phyloP scores from a whole-genome alignment of 2,329 filamentous ascomycete species.

The Fusarium mexicanum region DNA sequence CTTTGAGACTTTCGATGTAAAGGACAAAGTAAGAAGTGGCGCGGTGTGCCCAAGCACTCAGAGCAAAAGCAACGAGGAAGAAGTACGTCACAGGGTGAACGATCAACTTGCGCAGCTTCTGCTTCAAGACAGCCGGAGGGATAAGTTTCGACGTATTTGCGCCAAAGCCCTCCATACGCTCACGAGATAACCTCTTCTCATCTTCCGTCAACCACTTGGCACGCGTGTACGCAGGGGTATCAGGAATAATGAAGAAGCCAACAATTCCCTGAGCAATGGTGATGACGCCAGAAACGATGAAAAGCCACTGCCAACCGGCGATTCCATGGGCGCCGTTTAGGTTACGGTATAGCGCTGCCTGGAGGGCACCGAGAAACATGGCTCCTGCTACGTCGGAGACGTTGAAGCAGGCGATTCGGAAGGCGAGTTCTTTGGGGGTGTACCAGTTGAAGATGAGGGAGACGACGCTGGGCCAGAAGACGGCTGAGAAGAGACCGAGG shows the following conservation, averaged over 20 bases:
- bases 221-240: slow-evolving; percentile 45
- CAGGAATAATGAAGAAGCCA: slow-evolving; percentile 52
- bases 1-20: slow-evolving; percentile 43
- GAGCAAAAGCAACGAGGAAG: slow-evolving; percentile 44
- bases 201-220: slow-evolving; percentile 44
- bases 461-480: slow-evolving; percentile 51
- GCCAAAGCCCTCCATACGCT: slow-evolving; percentile 44
- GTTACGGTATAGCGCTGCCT: slow-evolving; percentile 53
- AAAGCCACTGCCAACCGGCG: slow-evolving; percentile 58
- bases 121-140: slow-evolving; percentile 33
- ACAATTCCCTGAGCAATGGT: slow-evolving; percentile 54
- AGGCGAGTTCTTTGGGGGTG: slow-evolving; percentile 52
- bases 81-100: slow-evolving; percentile 47
- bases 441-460: slow-evolving; percentile 57
- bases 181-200: slow-evolving; percentile 41
- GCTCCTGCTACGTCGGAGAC: slow-evolving; percentile 55
- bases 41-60: slow-evolving; percentile 45
- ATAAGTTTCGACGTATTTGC: slow-evolving; percentile 45
- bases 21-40: slow-evolving; percentile 50
- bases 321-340: slow-evolving; percentile 54
- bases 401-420: slow-evolving; percentile 56
- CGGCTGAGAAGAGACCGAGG: slow-evolving; percentile 52
- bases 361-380: slow-evolving; percentile 57
- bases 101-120: slow-evolving; percentile 42
- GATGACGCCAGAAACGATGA: slow-evolving; percentile 55